A percentile compares a stretch with the other conserved stretches of the same genome.
phyloP scores from a whole-genome alignment of 176 grass and related monocot species.

The Triticum dicoccoides region DNA sequence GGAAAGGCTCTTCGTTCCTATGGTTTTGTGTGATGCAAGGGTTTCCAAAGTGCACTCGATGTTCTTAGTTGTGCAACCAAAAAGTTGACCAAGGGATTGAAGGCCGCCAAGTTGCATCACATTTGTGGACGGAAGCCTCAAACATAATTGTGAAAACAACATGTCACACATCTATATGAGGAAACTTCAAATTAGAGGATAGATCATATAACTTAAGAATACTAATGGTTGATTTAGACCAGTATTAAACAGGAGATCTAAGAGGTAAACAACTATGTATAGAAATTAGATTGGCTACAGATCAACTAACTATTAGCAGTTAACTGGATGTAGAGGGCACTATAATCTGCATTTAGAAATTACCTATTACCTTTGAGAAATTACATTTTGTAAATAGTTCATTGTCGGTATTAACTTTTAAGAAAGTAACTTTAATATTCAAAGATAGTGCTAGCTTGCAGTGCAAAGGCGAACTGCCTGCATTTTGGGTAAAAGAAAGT shows the following conservation, averaged over 20 bases:
- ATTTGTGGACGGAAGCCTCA: constrained; percentile 60
- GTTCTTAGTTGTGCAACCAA: constrained; percentile 58
- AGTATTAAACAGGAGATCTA: neutral
- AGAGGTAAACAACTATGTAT: neutral
- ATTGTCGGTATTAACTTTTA: neutral
- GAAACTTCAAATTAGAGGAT: constrained; percentile 15
- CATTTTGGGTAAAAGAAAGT: constrained; percentile 23
- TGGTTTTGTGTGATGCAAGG: constrained; percentile 42
- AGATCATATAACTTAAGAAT: constrained; percentile 5
- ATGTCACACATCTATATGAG: constrained; percentile 88
- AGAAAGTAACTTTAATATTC: neutral
- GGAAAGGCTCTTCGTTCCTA: constrained; percentile 38
- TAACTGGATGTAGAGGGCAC: neutral
- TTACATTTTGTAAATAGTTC: neutral
- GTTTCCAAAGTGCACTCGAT: constrained; percentile 41
- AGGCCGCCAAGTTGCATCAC: constrained; percentile 48
- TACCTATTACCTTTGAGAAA: neutral
- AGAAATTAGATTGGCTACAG: neutral
- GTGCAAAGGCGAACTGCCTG: neutral
- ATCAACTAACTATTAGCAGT: neutral
- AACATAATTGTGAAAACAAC: constrained; percentile 93
- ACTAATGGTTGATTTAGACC: neutral
- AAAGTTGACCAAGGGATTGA: constrained; percentile 63
- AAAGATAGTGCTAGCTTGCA: neutral
- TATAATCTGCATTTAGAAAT: neutral